Evolutionary conservation across 2,329 filamentous ascomycete genomes (phyloP).

Genomic region (Drechslerella dactyloides): DNA sequence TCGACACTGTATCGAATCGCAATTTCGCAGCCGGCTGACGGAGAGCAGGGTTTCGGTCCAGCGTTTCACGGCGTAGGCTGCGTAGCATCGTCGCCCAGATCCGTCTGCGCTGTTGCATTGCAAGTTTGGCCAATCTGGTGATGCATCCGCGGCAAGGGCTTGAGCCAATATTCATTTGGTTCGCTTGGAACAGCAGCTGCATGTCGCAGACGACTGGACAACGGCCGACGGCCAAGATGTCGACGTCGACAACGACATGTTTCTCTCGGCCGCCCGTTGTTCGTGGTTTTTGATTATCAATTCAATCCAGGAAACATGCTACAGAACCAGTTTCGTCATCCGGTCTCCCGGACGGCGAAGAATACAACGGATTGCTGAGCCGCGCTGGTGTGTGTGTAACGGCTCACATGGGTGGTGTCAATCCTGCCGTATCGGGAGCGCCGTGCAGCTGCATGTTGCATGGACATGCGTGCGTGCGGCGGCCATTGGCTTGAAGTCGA

Average conservation of each 20-base stretch:
- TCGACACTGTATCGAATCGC: not conserved
- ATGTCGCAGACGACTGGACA: not conserved
- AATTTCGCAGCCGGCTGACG: not conserved
- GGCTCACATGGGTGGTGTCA: constrained; percentile 38
- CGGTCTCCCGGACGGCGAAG: no score
- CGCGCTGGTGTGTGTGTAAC: constrained; percentile 35
- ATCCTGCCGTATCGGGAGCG: constrained; percentile 40
- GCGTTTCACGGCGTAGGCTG: not conserved
- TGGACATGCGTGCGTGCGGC: no score
- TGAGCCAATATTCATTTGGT: not conserved
- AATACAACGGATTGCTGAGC: not conserved
- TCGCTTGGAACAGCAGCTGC: not conserved
- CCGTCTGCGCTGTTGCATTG: not conserved
- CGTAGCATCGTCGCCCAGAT: not conserved
- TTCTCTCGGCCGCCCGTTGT: not conserved
- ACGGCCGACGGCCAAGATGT: not conserved
- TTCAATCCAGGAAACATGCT: not conserved
- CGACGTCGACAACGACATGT: no score
- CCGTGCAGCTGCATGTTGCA: constrained; percentile 2
- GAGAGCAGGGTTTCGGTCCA: not conserved
- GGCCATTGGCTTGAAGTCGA: no score
- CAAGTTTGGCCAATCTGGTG: not conserved
- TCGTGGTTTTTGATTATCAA: not conserved
- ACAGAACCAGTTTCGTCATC: not conserved
- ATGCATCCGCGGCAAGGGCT: not conserved